Conservation (phyloP, 495 filamentous ascomycete genomes). For the Talaromyces thailandensis region DNA sequence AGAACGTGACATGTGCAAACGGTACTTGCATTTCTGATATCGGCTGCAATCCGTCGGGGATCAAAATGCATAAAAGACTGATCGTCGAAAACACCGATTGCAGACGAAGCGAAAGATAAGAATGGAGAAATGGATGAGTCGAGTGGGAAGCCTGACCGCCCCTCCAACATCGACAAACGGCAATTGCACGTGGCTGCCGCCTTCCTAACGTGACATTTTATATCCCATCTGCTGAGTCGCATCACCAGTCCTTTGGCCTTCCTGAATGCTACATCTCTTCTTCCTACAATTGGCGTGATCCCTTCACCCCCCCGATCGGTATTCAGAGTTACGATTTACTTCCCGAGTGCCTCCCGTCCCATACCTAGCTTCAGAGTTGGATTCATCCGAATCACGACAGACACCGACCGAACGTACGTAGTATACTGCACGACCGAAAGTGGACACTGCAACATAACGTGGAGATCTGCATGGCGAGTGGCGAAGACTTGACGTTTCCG, state of each 20-base stretch:
- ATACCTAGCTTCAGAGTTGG: background rate
- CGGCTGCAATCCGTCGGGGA: background rate
- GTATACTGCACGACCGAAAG: background rate
- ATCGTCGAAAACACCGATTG: background rate
- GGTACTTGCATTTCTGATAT: background rate
- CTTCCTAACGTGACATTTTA: background rate
- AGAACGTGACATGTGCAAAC: background rate
- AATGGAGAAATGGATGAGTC: background rate
- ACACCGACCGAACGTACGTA: background rate
- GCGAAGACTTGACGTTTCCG: slow-evolving; percentile 33
- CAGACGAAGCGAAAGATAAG: background rate
- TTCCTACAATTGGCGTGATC: background rate
- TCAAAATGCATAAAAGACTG: background rate
- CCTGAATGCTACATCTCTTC: background rate
- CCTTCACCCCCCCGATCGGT: background rate
- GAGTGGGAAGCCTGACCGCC: background rate
- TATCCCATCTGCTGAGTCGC: background rate
- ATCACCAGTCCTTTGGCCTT: background rate
- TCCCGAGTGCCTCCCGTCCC: background rate
- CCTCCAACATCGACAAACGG: background rate
- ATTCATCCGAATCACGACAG: background rate
- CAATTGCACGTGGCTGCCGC: background rate
- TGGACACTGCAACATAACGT: background rate
- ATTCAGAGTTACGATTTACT: background rate
- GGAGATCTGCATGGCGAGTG: slow-evolving; percentile 9